These are phyloP conservation scores for Prosopis cineraria DNA, from an alignment of 306 rosid genomes.

Conservation along the genomic window DNA sequence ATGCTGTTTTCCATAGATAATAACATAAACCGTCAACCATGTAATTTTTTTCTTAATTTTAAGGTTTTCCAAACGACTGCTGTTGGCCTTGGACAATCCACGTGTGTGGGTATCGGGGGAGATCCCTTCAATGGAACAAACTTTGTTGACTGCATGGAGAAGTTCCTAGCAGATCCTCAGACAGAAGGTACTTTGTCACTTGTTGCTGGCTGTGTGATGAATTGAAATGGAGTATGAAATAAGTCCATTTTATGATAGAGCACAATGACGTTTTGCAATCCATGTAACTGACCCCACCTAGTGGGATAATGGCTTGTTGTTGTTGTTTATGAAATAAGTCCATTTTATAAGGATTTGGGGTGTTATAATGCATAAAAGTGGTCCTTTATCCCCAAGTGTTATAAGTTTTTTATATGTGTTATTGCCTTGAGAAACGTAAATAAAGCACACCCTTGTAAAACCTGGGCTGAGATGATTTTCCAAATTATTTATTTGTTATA, in stretches of 20 bases:
- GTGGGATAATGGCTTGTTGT: no score
- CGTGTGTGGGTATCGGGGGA: conserved; percentile 98
- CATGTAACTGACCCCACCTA: no score
- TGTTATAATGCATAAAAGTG: not conserved
- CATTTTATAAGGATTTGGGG: not conserved
- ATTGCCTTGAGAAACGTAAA: not conserved
- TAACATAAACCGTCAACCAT: conserved; percentile 29
- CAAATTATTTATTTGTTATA: not conserved
- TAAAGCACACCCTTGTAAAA: not conserved
- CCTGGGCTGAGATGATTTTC: not conserved
- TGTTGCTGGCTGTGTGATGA: conserved; percentile 26
- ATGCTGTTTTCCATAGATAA: conserved; percentile 5
- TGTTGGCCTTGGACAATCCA: conserved; percentile 99
- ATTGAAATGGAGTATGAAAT: conserved; percentile 17
- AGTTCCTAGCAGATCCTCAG: conserved; percentile 86
- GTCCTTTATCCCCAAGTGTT: not conserved
- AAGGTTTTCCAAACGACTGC: conserved; percentile 98
- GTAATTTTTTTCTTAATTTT: conserved; percentile 25
- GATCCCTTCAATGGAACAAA: conserved; percentile 99
- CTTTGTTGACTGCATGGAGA: conserved; percentile 91
- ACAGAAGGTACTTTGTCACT: conserved; percentile 72
- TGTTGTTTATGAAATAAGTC: no score
- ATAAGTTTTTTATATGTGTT: not conserved
- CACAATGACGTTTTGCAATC: no score
- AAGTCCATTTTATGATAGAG: not conserved